Evolutionary conservation across 148 eudicot genomes (phyloP).

Genomic region (Chenopodium quinoa): DNA sequence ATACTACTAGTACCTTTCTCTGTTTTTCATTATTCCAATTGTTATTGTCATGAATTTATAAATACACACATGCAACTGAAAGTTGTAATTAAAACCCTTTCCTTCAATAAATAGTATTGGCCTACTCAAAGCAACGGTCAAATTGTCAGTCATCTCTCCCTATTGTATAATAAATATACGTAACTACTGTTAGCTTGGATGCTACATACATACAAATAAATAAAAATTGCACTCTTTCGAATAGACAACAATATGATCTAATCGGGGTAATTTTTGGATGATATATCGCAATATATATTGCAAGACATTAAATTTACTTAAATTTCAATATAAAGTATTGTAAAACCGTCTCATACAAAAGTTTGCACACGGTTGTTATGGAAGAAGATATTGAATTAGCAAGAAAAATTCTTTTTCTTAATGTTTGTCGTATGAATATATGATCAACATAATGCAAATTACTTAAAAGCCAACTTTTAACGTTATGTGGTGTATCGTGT

Average conservation of each 20-base stretch:
- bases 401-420: too few species aligned
- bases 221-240: background rate
- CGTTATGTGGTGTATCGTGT: too few species aligned
- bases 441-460: too few species aligned
- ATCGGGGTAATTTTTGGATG: background rate
- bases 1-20: background rate
- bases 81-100: background rate
- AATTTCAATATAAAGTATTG: too few species aligned
- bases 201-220: background rate
- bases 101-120: background rate
- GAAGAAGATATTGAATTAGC: too few species aligned
- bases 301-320: too few species aligned
- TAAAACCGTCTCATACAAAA: too few species aligned
- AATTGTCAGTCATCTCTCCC: conserved; percentile 22
- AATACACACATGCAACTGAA: conserved; percentile 12
- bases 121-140: conserved; percentile 36
- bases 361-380: too few species aligned
- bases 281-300: background rate
- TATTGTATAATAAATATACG: background rate
- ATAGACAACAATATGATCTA: background rate
- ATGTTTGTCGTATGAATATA: too few species aligned
- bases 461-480: too few species aligned
- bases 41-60: too few species aligned
- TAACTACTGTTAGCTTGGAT: too few species aligned
- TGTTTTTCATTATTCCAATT: background rate